phyloP scores from a whole-genome alignment of 2,329 filamentous ascomycete genomes.

The Ilyonectria destructans region DNA sequence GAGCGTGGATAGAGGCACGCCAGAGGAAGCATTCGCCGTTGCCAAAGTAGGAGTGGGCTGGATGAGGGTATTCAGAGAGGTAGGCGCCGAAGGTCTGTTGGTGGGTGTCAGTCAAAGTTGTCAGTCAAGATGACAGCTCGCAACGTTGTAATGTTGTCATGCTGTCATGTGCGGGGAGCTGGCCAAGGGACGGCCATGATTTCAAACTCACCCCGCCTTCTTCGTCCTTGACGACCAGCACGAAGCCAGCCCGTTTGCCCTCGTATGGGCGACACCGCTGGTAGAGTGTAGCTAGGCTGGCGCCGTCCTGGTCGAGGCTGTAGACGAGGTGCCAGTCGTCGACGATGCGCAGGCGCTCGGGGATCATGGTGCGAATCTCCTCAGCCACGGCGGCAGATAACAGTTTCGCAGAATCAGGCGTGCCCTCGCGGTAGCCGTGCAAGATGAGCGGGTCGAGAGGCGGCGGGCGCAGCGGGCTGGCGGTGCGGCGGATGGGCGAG shows the following conservation, averaged over 20 bases:
- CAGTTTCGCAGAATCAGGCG: constrained; percentile 74
- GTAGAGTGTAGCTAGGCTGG: constrained; percentile 89
- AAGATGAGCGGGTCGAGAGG: constrained; percentile 87
- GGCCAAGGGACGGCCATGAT: not conserved
- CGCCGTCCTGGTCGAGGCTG: constrained; percentile 92
- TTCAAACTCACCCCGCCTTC: constrained; percentile 78
- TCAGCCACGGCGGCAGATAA: constrained; percentile 85
- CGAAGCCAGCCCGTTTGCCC: constrained; percentile 85
- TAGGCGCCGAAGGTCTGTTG: constrained; percentile 89
- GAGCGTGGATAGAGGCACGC: constrained; percentile 72
- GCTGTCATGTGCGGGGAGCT: constrained; percentile 5
- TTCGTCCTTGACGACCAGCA: constrained; percentile 88
- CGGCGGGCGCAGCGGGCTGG: constrained; percentile 88
- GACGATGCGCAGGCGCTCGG: constrained; percentile 87
- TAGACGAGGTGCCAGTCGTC: constrained; percentile 92
- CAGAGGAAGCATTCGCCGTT: constrained; percentile 93
- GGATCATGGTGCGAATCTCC: constrained; percentile 92
- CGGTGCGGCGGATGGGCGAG: constrained; percentile 66
- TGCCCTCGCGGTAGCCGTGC: constrained; percentile 75
- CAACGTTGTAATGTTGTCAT: constrained; percentile 19
- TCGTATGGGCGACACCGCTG: constrained; percentile 80
- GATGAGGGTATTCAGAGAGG: constrained; percentile 89
- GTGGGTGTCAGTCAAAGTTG: constrained; percentile 5
- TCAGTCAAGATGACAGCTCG: constrained; percentile 36
- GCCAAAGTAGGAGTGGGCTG: constrained; percentile 89